Conservation (phyloP, 192 early-diverging fungal species). For the Umbelopsis ramanniana region DNA sequence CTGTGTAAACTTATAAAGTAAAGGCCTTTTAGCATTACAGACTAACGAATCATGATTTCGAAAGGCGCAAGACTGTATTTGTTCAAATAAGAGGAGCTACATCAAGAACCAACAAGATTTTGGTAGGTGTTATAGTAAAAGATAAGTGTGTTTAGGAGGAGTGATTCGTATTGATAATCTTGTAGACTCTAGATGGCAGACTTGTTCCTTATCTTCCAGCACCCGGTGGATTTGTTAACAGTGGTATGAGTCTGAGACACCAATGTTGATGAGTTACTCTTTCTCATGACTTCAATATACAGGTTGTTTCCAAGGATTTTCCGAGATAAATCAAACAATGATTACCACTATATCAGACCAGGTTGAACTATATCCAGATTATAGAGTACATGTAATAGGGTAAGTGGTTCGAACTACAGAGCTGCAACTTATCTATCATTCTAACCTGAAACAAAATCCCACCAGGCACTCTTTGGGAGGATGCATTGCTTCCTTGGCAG, state of each 20-base stretch:
- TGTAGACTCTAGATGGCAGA: neutral
- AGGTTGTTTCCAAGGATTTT: slow-evolving; percentile 1
- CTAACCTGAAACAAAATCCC: neutral
- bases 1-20: neutral
- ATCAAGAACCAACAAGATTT: neutral
- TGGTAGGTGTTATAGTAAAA: neutral
- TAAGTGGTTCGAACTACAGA: neutral
- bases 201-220: neutral
- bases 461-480: neutral
- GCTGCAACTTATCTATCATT: neutral
- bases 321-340: slow-evolving; percentile 21
- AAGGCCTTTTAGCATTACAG: neutral
- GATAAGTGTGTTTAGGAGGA: neutral
- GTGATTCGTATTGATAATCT: neutral
- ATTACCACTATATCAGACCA: neutral
- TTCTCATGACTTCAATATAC: neutral
- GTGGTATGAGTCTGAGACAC: neutral
- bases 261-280: neutral
- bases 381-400: slow-evolving; percentile 12
- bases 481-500: neutral
- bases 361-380: slow-evolving; percentile 4
- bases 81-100: neutral
- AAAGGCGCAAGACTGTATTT: neutral
- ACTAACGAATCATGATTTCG: neutral
- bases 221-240: neutral